Percentiles rank a stretch among this genome's conserved stretches.
Evolutionary conservation across 2,329 filamentous ascomycete genomes (phyloP).

Genomic region (Aspergillus sp.): DNA sequence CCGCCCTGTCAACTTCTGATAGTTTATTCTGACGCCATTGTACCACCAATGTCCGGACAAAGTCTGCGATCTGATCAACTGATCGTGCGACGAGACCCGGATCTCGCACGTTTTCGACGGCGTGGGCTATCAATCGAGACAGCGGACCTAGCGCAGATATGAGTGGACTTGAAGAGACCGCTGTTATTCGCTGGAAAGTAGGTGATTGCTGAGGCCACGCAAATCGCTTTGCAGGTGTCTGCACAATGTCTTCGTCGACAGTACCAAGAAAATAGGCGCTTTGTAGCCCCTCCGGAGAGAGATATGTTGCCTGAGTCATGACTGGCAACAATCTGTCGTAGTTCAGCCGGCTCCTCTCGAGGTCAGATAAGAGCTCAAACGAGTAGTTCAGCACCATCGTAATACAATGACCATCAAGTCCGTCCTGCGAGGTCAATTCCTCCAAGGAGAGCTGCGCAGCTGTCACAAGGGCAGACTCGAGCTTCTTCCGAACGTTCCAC

Average conservation of each 20-base stretch:
- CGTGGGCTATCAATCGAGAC: constrained; percentile 65
- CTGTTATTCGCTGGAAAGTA: constrained; percentile 62
- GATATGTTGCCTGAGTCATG: constrained; percentile 69
- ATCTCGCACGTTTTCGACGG: constrained; percentile 61
- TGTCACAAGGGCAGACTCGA: constrained; percentile 74
- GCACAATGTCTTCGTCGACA: constrained; percentile 69
- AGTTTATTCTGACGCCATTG: constrained; percentile 78
- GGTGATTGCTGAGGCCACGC: constrained; percentile 66
- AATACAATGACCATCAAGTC: constrained; percentile 58
- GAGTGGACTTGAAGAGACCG: constrained; percentile 61
- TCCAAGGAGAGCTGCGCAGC: constrained; percentile 76
- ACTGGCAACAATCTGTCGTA: constrained; percentile 73
- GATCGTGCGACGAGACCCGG: constrained; percentile 46
- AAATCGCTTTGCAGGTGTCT: constrained; percentile 60
- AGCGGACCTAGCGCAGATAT: constrained; percentile 65
- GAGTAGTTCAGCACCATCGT: constrained; percentile 76
- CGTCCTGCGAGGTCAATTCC: constrained; percentile 57
- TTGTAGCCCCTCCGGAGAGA: constrained; percentile 73
- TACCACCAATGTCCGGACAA: constrained; percentile 67
- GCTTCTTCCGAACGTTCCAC: constrained; percentile 63
- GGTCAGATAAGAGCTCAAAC: constrained; percentile 71
- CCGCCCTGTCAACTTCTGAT: constrained; percentile 70
- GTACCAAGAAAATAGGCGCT: constrained; percentile 74
- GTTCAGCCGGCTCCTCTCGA: constrained; percentile 63
- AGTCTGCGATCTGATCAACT: constrained; percentile 67